Base-by-base conservation (phyloP, 768 basidiomycete genomes). In the Gloeopeniophorella convolvens region DNA sequence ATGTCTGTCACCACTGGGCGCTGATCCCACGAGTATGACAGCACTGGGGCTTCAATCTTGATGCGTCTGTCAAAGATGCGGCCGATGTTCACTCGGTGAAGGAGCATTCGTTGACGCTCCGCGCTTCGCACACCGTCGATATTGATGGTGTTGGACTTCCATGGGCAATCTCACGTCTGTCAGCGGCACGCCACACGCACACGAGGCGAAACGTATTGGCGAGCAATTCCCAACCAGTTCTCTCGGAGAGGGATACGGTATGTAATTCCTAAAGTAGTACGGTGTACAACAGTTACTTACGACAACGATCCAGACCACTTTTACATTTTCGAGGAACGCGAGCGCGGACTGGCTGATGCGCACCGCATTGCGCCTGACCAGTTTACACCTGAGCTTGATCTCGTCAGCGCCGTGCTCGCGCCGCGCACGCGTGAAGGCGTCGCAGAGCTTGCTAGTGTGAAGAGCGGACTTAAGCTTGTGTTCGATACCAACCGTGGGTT, bases 41-140 rank as follows among this genome's bases (percentile, higher is more conserved):
- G 83, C 85, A 88, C 63, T 88, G 85, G 84, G 86, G 85, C 24
- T 88, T 87, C 70, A 88, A 89, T 60, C 75, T 88, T 10, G 82
- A 85, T 28, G 85, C 82, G 1, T 86, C 83, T 58, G 67, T 83
- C 34, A 61, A 69, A 33, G 61, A 66, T 6, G 71, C 67, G 5
- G 59, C 65, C 3, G 72, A 75, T 28, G 62, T 68, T 13, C 65
- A 77, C 26, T 70, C 70, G 23, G 73, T 88, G 33, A 73, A 77
- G 59, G 69, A 76, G 32, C 83, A 76, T 56, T 59, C 62, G 41
- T 54, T 76, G 10, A 63, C 60, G 15, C 68, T 76, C 15, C 56
- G 82, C 80, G 72, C 82, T 23, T 74, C 77, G 56, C 70, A 74
- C 44, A 74, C 77, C 35, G 71, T 80, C 33, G 78, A 77, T 43